Evolutionary conservation across 2,329 filamentous ascomycete species (phyloP), one percentile per base, ranked within the genome.

Genomic region (Talaromyces funiculosus): DNA sequence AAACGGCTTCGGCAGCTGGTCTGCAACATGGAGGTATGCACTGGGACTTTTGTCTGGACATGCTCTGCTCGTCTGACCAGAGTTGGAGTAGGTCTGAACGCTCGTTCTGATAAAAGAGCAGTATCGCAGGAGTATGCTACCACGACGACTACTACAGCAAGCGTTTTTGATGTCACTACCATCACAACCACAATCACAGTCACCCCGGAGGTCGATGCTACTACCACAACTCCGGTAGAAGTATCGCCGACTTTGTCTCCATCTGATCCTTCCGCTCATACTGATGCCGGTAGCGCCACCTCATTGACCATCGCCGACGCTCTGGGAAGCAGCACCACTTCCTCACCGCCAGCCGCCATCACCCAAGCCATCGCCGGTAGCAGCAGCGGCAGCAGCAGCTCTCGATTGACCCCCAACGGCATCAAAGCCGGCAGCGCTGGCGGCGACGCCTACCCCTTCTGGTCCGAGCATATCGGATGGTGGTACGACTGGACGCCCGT

Each of bases 391-490:
- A 49, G 14, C 24, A 49, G 45, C 45, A 49, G 16, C 45, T 20
- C 45, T 26, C 20, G 45, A 26, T 9, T 59, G 20, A 59, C 57
- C 5, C 57, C 57, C 35, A 59, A 59, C 45, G 45, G 45, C 35
- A 59, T 53, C 47, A 59, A 59, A 33, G 57, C 57, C 43, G 57
- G 57, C 33, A 59, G 57, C 38, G 45, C 57, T n/a, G 57, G 57
- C 24, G 57, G 45, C 10, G 47, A 59, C 18, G 57, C 57, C 22
- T 49, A 53, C 14, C 47, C 57, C 18, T 59, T 59, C 33, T 59
- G 57, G 57, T 38, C 51, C 14, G 2, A 14, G 14, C 57, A 59
- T 10, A 37, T 59, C 20, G 57, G 57, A 10, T 59, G 57, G 57
- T 53, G 57, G 57, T 59, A 59, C 57, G 57, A 59, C 57, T 59